Base-by-base conservation (phyloP, 1,284 basidiomycete species). In the Microbotryum silenes-acaulis region DNA sequence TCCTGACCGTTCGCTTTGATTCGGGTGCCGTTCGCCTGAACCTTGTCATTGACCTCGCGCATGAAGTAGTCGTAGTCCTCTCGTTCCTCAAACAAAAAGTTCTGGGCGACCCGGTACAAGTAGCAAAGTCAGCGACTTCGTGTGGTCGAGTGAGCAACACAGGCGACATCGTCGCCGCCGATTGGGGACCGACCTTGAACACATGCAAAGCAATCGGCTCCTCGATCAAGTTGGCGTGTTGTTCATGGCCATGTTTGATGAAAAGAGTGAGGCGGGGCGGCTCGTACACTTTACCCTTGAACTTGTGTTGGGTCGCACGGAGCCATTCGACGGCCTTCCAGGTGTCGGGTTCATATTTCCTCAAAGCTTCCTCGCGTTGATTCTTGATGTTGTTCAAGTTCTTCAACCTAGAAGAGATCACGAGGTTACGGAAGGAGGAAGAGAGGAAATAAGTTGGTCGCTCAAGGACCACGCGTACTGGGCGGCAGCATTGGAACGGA, bases 221-320 rank as follows among this genome's bases (percentile, higher is more conserved):
- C 72, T 98, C 94, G 7, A 97, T 82, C 7, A 86, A 83, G 70
- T 82, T 78, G 1, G 84, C 83, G 63, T 80, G 89, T 25, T 71
- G n/a, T 7, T 18, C 12, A 14, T 59, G 33, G 31, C 16, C n/a
- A 20, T 46, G 7, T 25, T 85, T 84, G 20, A 96, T 82, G 42
- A 79, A 84, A 56, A 91, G 78, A 54, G 69, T 31, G 82, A 87
- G 60, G 88, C 82, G 70, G 82, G 81, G 83, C 2, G 96, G 94
- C 74, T 92, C 88, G 65, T 88, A 84, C n/a, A 97, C 85, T 53
- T 85, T 81, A 79, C 84, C 84, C 72, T 81, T 82, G 78, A 97
- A 92, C 59, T 78, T 77, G 62, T 81, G 72, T 56, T 79, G 79
- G 71, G 96, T 85, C 9, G 81, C 70, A 16, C 87, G 81, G 48